phyloP scores from a whole-genome alignment of 202 grass and related monocot species.

The Setaria viridis region DNA sequence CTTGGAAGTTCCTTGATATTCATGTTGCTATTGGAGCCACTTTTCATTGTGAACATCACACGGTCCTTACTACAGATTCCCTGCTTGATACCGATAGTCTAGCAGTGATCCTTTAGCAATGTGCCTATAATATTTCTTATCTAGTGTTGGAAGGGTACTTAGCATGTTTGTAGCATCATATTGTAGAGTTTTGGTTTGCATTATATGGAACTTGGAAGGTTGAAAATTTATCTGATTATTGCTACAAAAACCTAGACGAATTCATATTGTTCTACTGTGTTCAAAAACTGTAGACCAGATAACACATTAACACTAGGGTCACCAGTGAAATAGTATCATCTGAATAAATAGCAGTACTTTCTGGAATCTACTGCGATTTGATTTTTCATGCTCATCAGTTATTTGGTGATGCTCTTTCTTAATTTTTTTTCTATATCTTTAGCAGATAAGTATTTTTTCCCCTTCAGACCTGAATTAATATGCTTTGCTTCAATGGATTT shows the following conservation, averaged over 20 bases:
- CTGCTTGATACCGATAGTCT: neutral
- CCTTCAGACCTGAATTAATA: conserved; percentile 20
- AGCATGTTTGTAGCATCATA: conserved; percentile 5
- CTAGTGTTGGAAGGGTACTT: neutral
- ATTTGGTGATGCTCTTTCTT: conserved; percentile 16
- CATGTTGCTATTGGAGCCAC: neutral
- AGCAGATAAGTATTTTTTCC: neutral
- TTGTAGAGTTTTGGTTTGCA: conserved; percentile 10
- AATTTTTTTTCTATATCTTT: neutral
- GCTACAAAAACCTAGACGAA: neutral
- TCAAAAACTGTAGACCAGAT: conserved; percentile 18
- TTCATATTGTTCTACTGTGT: conserved; percentile 18
- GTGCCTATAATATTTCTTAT: conserved; percentile 31
- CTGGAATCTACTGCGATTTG: conserved; percentile 14
- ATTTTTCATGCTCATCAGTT: conserved; percentile 35
- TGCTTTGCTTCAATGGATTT: conserved; percentile 9
- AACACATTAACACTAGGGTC: neutral
- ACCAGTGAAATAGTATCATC: neutral
- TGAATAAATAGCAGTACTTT: neutral
- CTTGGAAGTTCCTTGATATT: neutral
- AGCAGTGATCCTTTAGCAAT: neutral
- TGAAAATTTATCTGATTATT: neutral
- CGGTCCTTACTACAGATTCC: conserved; percentile 9
- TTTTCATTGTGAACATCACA: neutral
- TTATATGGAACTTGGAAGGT: neutral